These are phyloP conservation scores for Pseudoturritis turrita DNA, from an alignment of 345 rosid genomes.

Conservation along the genomic window DNA sequence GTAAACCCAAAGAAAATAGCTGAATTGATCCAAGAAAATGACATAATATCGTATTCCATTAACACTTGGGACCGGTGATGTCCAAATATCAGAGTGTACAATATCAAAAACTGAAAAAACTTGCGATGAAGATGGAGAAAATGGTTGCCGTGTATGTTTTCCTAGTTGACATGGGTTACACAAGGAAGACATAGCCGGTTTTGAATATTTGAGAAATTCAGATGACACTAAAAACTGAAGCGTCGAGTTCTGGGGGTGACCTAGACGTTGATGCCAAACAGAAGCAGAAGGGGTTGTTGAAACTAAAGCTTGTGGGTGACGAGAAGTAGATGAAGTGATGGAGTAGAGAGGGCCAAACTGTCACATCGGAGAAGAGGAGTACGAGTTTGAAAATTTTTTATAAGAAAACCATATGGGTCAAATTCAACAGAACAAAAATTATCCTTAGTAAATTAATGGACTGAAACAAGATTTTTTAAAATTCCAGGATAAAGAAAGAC, in stretches of 20 bases:
- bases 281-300: too few species aligned
- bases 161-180: not conserved
- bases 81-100: not conserved
- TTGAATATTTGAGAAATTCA: not conserved
- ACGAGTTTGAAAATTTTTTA: not conserved
- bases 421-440: too few species aligned
- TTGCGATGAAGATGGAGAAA: not conserved
- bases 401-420: too few species aligned
- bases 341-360: not conserved
- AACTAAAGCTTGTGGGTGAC: too few species aligned
- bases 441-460: too few species aligned
- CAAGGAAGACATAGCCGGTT: not conserved
- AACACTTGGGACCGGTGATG: not conserved
- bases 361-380: not conserved
- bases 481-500: too few species aligned
- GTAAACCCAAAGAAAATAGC: not conserved
- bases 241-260: not conserved
- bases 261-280: not conserved
- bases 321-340: not conserved
- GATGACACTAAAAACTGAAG: not conserved
- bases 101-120: not conserved
- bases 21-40: not conserved
- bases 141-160: not conserved
- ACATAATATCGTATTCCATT: not conserved
- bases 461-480: too few species aligned